Percentiles rank a stretch among this genome's conserved stretches.
Conservation (phyloP, 2,329 filamentous ascomycete species). For the Beauveria bassiana region DNA sequence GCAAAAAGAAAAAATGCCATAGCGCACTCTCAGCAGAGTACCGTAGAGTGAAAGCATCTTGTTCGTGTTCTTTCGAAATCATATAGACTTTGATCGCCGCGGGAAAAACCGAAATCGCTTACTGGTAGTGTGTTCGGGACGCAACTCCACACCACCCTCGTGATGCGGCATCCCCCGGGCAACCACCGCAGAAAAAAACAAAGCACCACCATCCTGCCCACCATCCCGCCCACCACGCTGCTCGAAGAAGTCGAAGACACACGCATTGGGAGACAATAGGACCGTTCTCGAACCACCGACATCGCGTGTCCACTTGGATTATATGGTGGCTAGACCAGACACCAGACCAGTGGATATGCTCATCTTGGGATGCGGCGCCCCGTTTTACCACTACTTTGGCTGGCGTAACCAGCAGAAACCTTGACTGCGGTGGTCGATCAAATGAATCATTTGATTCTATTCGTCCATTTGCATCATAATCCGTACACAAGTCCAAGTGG, state of each 20-base stretch:
- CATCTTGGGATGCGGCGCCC: neutral
- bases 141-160: neutral
- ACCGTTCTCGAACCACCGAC: slow-evolving; percentile 6
- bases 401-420: neutral
- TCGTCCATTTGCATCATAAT: neutral
- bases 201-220: neutral
- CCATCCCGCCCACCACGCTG: neutral
- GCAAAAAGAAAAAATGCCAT: no score
- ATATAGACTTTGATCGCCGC: neutral
- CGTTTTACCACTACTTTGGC: neutral
- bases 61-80: neutral
- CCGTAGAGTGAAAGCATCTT: neutral
- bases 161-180: neutral
- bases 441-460: neutral
- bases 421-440: neutral
- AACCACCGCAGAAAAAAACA: slow-evolving; percentile 8
- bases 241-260: neutral
- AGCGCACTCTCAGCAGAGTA: no score
- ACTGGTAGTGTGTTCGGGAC: neutral
- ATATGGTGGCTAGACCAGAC: neutral
- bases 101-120: neutral
- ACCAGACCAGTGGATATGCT: neutral
- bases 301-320: neutral
- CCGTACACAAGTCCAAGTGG: neutral
- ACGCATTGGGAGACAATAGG: slow-evolving; percentile 1